Evolutionary conservation across 1,139 yeast species (phyloP), one percentile per base, ranked within the genome.

Genomic region (Suhomyces chickasaworum): DNA sequence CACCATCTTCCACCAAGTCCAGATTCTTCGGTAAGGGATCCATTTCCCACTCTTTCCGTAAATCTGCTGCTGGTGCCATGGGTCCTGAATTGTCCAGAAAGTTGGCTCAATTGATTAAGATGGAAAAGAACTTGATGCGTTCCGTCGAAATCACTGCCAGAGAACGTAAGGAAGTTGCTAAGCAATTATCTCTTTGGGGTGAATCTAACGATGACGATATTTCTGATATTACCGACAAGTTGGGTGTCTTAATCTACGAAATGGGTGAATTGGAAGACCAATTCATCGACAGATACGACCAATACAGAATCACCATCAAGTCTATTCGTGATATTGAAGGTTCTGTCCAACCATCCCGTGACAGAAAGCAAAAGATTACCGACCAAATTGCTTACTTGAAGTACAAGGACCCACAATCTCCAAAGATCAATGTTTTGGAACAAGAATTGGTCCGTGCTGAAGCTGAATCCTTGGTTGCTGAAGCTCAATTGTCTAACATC

Each of bases 391-490:
- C 93, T 54, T 81, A 83, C 69, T 74, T 86, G 67, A 86, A 86
- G 69, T 86, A 86, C 74, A 86, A 86, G 73, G 93, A 85, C 67
- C 93, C 95, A 45, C 87, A 83, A 66, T 84, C 90, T 37, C 87
- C 93, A 62, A 86, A 86, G 71, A 83, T 88, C 56, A 81, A 82
- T 54, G 88, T 86, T 51, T 78, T 86, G 65, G 95, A 88, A 71
- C 95, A 88, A 71, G 95, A 87, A 68, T 77, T 87, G 65, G 95
- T 88, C 49, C 81, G 96, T 72, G 95, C 95, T 39, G 95, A 88
- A 71, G 95, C 95, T 48, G 95, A 88, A 70, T 84, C 91, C 45
- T 77, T 87, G 59, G 95, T 88, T 61, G 96, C 95, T 45, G 95
- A 87, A 73, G 95, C 95, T 42, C 96, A 88, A 73, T 78, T 88